These are phyloP conservation scores for Trapa incisa DNA, from an alignment of 345 rosid genomes.

Conservation along the genomic window DNA sequence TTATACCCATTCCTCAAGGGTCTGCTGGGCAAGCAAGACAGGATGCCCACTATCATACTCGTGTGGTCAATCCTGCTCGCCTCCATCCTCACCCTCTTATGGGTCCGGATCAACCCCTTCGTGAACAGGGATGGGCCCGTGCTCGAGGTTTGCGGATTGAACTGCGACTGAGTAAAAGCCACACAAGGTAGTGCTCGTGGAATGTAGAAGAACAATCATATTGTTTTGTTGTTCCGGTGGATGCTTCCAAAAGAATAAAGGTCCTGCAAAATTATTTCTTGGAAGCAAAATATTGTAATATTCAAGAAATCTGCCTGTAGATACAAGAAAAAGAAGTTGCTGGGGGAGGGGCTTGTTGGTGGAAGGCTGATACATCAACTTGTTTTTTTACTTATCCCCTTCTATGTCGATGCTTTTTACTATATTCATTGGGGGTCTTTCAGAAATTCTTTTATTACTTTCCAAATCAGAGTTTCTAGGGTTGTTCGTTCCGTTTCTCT, in stretches of 20 bases:
- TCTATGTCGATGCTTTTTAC: background rate
- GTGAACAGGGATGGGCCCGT: constrained; percentile 79
- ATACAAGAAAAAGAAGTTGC: constrained; percentile 11
- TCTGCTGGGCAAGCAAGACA: constrained; percentile 83
- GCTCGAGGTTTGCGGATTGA: constrained; percentile 76
- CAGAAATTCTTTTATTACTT: constrained; percentile 33
- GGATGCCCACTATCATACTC: constrained; percentile 84
- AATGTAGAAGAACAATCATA: constrained; percentile 1
- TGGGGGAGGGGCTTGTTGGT: constrained; percentile 3
- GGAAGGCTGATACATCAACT: constrained; percentile 24
- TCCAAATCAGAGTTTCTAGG: background rate
- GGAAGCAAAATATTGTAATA: constrained; percentile 12
- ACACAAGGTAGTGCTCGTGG: constrained; percentile 4
- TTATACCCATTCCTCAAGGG: constrained; percentile 99
- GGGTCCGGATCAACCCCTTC: constrained; percentile 92
- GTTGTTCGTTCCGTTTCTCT: background rate
- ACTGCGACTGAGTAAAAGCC: constrained; percentile 46
- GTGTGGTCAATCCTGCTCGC: constrained; percentile 96
- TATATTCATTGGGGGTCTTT: constrained; percentile 7
- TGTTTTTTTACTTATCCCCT: constrained; percentile 1
- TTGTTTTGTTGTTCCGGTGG: background rate
- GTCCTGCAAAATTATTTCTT: constrained; percentile 7
- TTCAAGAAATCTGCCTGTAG: constrained; percentile 20
- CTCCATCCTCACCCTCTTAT: constrained; percentile 82
- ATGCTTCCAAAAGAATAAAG: background rate